Percentiles rank a stretch among this genome's conserved stretches.
phyloP scores from a whole-genome alignment of 2,329 filamentous ascomycete genomes.

The Lachnellula cervina region DNA sequence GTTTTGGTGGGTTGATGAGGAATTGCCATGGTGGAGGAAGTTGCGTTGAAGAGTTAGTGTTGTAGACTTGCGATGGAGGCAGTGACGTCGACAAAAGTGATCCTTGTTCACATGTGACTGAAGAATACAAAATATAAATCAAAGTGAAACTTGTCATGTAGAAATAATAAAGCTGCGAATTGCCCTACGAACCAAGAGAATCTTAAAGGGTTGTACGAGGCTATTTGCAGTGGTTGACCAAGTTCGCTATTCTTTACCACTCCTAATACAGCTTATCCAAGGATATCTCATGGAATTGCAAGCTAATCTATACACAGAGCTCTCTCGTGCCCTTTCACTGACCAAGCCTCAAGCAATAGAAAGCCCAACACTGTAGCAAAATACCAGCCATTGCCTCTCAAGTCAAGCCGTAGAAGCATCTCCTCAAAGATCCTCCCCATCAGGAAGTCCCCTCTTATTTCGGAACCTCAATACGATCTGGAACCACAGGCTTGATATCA shows the following conservation, averaged over 20 bases:
- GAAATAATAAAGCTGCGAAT: too few relatives aligned
- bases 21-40: slow-evolving; percentile 12
- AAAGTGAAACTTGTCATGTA: too few relatives aligned
- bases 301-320: slow-evolving; percentile 26
- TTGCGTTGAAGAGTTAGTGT: slow-evolving; percentile 12
- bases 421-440: not conserved
- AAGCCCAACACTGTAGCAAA: not conserved
- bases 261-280: not conserved
- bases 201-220: too few relatives aligned
- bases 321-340: not conserved
- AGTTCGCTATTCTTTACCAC: too few relatives aligned
- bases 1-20: slow-evolving; percentile 12
- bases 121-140: not conserved
- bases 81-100: slow-evolving; percentile 23
- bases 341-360: not conserved
- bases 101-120: slow-evolving; percentile 20
- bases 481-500: slow-evolving; percentile 70
- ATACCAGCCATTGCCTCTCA: too few relatives aligned
- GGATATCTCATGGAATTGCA: slow-evolving; percentile 24
- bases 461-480: slow-evolving; percentile 34
- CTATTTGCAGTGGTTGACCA: too few relatives aligned
- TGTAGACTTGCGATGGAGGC: slow-evolving; percentile 12
- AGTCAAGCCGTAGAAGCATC: not conserved
- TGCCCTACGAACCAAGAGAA: too few relatives aligned
- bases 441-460: slow-evolving; percentile 17